Base-by-base conservation (phyloP, 1,139 yeast species). In the Diutina neorugosa region DNA sequence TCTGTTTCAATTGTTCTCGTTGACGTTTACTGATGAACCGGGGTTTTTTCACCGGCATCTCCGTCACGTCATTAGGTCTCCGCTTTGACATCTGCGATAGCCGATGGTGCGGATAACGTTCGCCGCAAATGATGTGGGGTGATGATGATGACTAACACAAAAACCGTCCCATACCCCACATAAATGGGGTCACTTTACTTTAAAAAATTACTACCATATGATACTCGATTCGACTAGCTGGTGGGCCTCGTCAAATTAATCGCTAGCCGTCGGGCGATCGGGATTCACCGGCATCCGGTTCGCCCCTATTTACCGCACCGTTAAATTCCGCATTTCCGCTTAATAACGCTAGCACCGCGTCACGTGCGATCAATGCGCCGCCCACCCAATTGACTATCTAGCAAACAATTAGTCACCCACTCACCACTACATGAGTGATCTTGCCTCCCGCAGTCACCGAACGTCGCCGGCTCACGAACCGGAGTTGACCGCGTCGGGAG, bases 321-420 rank as follows among this genome's bases (percentile, higher is more conserved):
- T 31, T 31, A 31, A 31, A 31, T 53, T 59, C 54, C 44, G 56
- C 55, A 48, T 54, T 19, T 62, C 61, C 25, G 63, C 63, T 47
- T 60, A 59, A 46, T 60, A 56, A 44, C 59, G 58, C 52, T 63
- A 63, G 42, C 37, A 31, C 37, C 14, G 12, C 37, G 37, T 31
- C 37, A 31, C 37, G 37, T 31, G 37, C 37, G 14, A 31, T 14
- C 37, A 8, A 31, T 31, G 37, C 25, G 25, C 25, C 34, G 34
- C 34, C 34, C 34, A 27, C 34, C 34, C 34, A 27, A 27, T 27
- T 14, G 37, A 11, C 14, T 31, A 31, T 31, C 37, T 31, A 31
- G 37, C 37, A 31, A 31, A 31, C 37, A 59, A 54, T 18, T 16
- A 18, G 20, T 40, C 43, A 40, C 18, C 20, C 43, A 40, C 43